Conservation (phyloP, 1,284 basidiomycete species). For the Malassezia japonica region DNA sequence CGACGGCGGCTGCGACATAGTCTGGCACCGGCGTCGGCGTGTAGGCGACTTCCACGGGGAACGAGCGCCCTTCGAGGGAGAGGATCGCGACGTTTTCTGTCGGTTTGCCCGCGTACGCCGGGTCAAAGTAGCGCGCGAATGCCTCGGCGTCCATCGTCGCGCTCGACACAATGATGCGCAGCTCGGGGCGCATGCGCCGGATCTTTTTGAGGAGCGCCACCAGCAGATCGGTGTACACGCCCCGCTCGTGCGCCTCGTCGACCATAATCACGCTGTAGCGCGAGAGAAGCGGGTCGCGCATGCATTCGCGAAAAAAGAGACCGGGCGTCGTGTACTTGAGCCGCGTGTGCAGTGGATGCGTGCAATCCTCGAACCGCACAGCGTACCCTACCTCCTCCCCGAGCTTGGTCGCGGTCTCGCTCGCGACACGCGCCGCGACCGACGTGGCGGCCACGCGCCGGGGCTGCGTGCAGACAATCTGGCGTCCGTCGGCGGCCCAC, state of each 20-base stretch:
- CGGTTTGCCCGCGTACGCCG: not conserved
- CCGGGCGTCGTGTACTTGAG: constrained; percentile 46
- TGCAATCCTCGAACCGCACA: constrained; percentile 49
- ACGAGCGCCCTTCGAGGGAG: constrained; percentile 47
- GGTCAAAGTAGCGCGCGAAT: constrained; percentile 72
- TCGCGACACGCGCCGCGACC: constrained; percentile 48
- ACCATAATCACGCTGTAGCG: constrained; percentile 49
- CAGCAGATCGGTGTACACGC: constrained; percentile 49
- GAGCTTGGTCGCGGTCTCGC: constrained; percentile 52
- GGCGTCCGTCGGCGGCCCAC: constrained; percentile 40
- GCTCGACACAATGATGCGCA: constrained; percentile 83
- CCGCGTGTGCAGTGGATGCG: constrained; percentile 37
- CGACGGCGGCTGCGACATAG: constrained; percentile 46
- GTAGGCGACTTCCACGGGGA: constrained; percentile 50
- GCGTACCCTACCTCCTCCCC: constrained; percentile 65
- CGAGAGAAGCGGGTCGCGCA: constrained; percentile 34
- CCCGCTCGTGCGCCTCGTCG: constrained; percentile 51
- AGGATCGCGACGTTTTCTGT: constrained; percentile 38
- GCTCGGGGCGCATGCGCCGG: constrained; percentile 71
- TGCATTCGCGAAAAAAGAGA: constrained; percentile 34
- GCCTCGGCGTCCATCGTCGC: constrained; percentile 85
- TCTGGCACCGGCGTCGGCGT: constrained; percentile 42
- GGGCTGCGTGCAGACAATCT: constrained; percentile 48
- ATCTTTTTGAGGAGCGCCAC: constrained; percentile 57
- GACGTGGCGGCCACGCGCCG: constrained; percentile 47